Evolutionary conservation across 352 stramenopile genomes (phyloP).

Genomic region (Nothophytophthora sp.): DNA sequence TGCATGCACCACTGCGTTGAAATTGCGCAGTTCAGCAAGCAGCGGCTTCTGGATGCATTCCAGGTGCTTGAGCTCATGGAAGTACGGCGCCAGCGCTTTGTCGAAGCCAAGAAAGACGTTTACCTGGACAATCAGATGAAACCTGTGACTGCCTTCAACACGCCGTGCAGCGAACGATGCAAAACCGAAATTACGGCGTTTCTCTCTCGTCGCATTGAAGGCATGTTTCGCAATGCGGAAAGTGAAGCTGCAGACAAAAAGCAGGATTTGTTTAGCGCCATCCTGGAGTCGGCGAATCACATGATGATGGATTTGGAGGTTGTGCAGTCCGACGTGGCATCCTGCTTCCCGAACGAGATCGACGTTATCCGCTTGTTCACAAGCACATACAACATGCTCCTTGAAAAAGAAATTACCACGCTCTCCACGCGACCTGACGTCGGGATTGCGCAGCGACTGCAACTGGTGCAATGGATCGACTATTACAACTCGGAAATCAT

Average conservation of each 20-base stretch:
- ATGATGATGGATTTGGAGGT: slow-evolving; percentile 81
- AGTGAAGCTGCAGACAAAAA: slow-evolving; percentile 46
- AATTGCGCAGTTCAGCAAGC: slow-evolving; percentile 75
- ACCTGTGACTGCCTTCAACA: slow-evolving; percentile 43
- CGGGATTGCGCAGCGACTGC: slow-evolving; percentile 70
- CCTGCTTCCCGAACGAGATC: slow-evolving; percentile 76
- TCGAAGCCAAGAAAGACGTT: slow-evolving; percentile 48
- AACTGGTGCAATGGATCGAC: slow-evolving; percentile 88
- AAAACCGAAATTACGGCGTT: slow-evolving; percentile 63
- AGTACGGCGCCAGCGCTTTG: slow-evolving; percentile 48
- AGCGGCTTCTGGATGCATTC: slow-evolving; percentile 67
- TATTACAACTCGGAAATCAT: slow-evolving; percentile 88
- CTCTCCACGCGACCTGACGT: slow-evolving; percentile 63
- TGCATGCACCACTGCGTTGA: slow-evolving; percentile 86
- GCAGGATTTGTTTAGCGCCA: slow-evolving; percentile 56
- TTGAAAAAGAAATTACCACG: slow-evolving; percentile 69
- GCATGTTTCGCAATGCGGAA: slow-evolving; percentile 67
- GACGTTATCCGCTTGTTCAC: slow-evolving; percentile 82
- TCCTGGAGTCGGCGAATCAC: slow-evolving; percentile 70
- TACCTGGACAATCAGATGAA: slow-evolving; percentile 75
- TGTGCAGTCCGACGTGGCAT: slow-evolving; percentile 69
- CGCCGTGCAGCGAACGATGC: slow-evolving; percentile 50
- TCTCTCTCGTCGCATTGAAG: slow-evolving; percentile 50
- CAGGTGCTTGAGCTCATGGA: slow-evolving; percentile 82
- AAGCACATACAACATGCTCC: slow-evolving; percentile 70